Conservation (phyloP, 2,329 filamentous ascomycete species). For the Dactylellina sp. region DNA sequence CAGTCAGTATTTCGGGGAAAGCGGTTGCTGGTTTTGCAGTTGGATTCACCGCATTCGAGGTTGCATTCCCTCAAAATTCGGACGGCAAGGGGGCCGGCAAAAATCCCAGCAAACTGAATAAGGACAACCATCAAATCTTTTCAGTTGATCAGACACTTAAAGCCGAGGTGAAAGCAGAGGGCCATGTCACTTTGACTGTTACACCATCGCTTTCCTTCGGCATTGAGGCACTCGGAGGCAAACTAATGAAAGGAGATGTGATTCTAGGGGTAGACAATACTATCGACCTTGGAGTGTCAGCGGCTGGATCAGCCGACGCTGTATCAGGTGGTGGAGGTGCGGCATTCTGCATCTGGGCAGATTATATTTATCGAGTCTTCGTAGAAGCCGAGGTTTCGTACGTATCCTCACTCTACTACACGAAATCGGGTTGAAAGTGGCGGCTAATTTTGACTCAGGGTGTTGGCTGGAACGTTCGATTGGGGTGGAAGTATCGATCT, state of each 20-base stretch:
- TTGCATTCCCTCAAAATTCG: slow-evolving; percentile 20
- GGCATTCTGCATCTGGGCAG: slow-evolving; percentile 22
- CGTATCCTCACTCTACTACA: neutral
- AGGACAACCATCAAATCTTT: slow-evolving; percentile 22
- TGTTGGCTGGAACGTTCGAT: slow-evolving; percentile 24
- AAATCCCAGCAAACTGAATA: slow-evolving; percentile 22
- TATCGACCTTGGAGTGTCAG: slow-evolving; percentile 25
- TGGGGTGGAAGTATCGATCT: slow-evolving; percentile 31
- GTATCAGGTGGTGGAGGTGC: slow-evolving; percentile 13
- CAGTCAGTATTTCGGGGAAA: slow-evolving; percentile 29
- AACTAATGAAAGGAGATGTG: slow-evolving; percentile 31
- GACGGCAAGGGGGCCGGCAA: slow-evolving; percentile 24
- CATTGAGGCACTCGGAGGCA: slow-evolving; percentile 30
- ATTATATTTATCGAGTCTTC: slow-evolving; percentile 36
- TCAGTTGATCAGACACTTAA: slow-evolving; percentile 18
- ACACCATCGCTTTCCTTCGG: slow-evolving; percentile 24
- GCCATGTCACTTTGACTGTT: slow-evolving; percentile 14
- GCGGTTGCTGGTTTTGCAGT: slow-evolving; percentile 26
- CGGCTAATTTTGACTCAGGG: neutral
- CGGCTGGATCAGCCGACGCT: slow-evolving; percentile 12
- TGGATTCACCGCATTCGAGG: slow-evolving; percentile 16
- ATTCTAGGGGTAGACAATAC: slow-evolving; percentile 31
- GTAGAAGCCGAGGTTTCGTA: slow-evolving; percentile 32
- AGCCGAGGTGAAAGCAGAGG: slow-evolving; percentile 28
- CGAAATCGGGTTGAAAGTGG: neutral